Evolutionary conservation across 2,329 filamentous ascomycete species (phyloP), one percentile per base, ranked within the genome.

Genomic region (Aspergillus sp.): DNA sequence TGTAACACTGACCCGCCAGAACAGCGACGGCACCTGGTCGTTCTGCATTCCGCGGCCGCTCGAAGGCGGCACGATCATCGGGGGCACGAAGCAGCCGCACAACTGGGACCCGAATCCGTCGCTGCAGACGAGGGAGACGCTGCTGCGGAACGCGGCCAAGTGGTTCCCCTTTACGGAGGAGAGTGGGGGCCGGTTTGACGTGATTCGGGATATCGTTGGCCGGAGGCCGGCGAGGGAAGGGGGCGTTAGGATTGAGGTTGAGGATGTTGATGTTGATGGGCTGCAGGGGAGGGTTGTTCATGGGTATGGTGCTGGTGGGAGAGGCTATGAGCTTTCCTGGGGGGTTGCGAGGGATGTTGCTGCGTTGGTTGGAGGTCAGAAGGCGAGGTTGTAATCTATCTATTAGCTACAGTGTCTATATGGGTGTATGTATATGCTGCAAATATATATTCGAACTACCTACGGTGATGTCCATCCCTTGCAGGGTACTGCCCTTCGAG

Each of bases 51-150:
- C 86, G 1, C 80, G 87, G 2, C 82, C 80, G 8, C 82, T 86
- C 24, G 77, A 83, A 34, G 86, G 86, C 3, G 86, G 86, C 3
- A 89, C 86, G 0, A 77, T 89, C 40, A 82, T 89, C 19, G 87
- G 86, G 5, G 86, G 86, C 0, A 89, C 86, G 9, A 88, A 87
- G 68, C 82, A 88, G 66, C 77, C 80, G 1, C 73, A 82, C 55
- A 76, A 87, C 67, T 86, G 82, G 82, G 76, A 82, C 47, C 68
- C 78, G 0, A 72, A 77, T 17, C 80, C 84, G 1, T 82, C 77
- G 0, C 57, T 62, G 1, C 78, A 79, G 47, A 79, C 81, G 0
- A 72, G 85, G 17, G 69, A 75, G 39, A 68, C 64, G 27, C 69
- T 89, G 13, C 76, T 88, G 5, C 60, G 63, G 3, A 73, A 74